These are phyloP conservation scores for Phytophthora citrophthora DNA, from an alignment of 352 stramenopile species.

Conservation along the genomic window DNA sequence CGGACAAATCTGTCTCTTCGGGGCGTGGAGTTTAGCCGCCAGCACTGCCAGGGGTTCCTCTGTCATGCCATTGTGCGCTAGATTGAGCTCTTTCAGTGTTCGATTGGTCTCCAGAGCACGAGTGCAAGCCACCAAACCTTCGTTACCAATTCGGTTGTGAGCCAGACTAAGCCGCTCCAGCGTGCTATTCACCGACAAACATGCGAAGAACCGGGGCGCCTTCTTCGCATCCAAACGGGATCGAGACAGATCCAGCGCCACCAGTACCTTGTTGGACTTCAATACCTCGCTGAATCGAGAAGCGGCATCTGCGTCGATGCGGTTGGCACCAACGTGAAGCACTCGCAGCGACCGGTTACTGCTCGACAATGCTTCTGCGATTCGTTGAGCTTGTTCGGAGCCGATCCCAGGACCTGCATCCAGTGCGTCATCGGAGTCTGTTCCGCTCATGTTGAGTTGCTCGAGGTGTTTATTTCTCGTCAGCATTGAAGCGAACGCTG, in stretches of 20 bases:
- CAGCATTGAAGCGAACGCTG: slow-evolving; percentile 73
- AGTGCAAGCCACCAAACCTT: slow-evolving; percentile 70
- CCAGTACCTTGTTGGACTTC: slow-evolving; percentile 54
- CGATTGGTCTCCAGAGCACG: slow-evolving; percentile 62
- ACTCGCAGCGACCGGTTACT: slow-evolving; percentile 57
- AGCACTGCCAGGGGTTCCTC: slow-evolving; percentile 72
- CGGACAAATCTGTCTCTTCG: slow-evolving; percentile 24
- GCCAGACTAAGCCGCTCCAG: slow-evolving; percentile 60
- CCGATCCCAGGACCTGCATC: slow-evolving; percentile 53
- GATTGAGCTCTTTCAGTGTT: slow-evolving; percentile 68
- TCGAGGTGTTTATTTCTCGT: slow-evolving; percentile 53
- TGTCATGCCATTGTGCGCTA: slow-evolving; percentile 77
- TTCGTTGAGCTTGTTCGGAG: slow-evolving; percentile 46
- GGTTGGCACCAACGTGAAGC: slow-evolving; percentile 68
- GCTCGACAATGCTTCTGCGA: slow-evolving; percentile 51
- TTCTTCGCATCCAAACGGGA: slow-evolving; percentile 63
- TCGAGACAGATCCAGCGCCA: slow-evolving; percentile 69
- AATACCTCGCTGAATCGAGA: slow-evolving; percentile 60
- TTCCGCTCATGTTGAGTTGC: slow-evolving; percentile 71
- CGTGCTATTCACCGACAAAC: slow-evolving; percentile 61
- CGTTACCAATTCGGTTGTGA: slow-evolving; percentile 76
- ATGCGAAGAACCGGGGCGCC: slow-evolving; percentile 70
- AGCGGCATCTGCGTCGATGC: slow-evolving; percentile 63
- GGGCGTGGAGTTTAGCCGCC: slow-evolving; percentile 37
- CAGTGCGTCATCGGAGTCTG: slow-evolving; percentile 57